Conservation (phyloP, 148 eudicot species). For the Nyssa sinensis region DNA sequence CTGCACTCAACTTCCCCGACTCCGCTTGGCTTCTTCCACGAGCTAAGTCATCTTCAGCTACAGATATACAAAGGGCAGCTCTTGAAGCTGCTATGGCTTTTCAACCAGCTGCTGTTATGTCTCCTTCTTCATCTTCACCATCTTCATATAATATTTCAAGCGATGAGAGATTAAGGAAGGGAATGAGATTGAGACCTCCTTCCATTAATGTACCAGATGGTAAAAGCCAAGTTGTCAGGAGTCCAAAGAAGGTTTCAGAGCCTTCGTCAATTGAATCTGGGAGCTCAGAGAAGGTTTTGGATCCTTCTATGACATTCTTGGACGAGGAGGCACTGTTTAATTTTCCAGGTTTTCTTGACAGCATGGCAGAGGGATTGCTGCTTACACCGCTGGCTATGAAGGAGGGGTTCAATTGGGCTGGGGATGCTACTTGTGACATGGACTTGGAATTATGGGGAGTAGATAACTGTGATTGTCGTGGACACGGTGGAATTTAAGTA, state of each 20-base stretch:
- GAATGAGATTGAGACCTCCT: neutral
- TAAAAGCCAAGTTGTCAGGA: no score
- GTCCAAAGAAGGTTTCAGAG: neutral
- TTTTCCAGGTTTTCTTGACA: slow-evolving; percentile 56
- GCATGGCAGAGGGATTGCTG: slow-evolving; percentile 84
- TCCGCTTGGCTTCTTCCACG: slow-evolving; percentile 39
- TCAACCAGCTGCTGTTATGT: neutral
- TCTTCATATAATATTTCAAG: neutral
- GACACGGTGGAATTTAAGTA: no score
- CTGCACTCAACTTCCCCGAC: slow-evolving; percentile 47
- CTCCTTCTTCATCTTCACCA: neutral
- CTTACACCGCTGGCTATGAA: slow-evolving; percentile 63
- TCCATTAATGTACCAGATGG: neutral
- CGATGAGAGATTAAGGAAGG: neutral
- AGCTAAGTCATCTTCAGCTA: slow-evolving; percentile 40
- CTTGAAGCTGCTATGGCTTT: slow-evolving; percentile 35
- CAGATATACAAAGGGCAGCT: slow-evolving; percentile 55
- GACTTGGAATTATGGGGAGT: slow-evolving; percentile 40
- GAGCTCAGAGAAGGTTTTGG: neutral
- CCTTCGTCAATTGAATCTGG: neutral
- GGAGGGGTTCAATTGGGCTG: slow-evolving; percentile 43
- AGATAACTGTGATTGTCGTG: no score
- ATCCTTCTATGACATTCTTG: slow-evolving; percentile 20
- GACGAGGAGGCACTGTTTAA: slow-evolving; percentile 73
- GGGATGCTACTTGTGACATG: slow-evolving; percentile 19